These are phyloP conservation scores for Aspergillus campestris DNA, from an alignment of 495 filamentous ascomycete genomes.

Conservation along the genomic window DNA sequence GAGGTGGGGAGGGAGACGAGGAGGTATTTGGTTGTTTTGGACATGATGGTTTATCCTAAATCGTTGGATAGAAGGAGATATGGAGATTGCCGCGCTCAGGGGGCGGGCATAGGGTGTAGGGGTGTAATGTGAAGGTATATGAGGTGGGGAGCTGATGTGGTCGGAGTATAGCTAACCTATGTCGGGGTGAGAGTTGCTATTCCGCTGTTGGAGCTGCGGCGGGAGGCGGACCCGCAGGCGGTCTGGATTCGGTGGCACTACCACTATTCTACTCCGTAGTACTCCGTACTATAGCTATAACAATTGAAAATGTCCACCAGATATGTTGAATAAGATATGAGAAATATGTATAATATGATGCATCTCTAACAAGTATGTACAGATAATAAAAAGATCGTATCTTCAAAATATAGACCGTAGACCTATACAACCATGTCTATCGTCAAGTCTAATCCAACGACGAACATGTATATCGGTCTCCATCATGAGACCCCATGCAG, in stretches of 20 bases:
- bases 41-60: slow-evolving; percentile 35
- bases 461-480: too few relatives aligned
- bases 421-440: too few relatives aligned
- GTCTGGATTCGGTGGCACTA: slow-evolving; percentile 2
- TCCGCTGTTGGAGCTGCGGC: slow-evolving; percentile 7
- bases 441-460: too few relatives aligned
- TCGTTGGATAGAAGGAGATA: slow-evolving; percentile 3
- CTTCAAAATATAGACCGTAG: too few relatives aligned
- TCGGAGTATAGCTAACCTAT: background rate
- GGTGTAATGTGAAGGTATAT: background rate
- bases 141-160: slow-evolving; percentile 1
- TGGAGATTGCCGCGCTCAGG: slow-evolving; percentile 7
- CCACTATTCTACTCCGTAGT: too few relatives aligned
- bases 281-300: too few relatives aligned
- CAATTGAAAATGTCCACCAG: too few relatives aligned
- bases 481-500: too few relatives aligned
- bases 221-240: slow-evolving; percentile 4
- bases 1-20: slow-evolving; percentile 69
- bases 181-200: slow-evolving; percentile 2
- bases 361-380: too few relatives aligned
- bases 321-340: too few relatives aligned
- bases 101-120: slow-evolving; percentile 13
- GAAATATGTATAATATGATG: too few relatives aligned
- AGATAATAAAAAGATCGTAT: too few relatives aligned
- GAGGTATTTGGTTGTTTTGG: slow-evolving; percentile 54